Conservation (phyloP, 2,329 filamentous ascomycete species). For the Diaporthe citriasiana region DNA sequence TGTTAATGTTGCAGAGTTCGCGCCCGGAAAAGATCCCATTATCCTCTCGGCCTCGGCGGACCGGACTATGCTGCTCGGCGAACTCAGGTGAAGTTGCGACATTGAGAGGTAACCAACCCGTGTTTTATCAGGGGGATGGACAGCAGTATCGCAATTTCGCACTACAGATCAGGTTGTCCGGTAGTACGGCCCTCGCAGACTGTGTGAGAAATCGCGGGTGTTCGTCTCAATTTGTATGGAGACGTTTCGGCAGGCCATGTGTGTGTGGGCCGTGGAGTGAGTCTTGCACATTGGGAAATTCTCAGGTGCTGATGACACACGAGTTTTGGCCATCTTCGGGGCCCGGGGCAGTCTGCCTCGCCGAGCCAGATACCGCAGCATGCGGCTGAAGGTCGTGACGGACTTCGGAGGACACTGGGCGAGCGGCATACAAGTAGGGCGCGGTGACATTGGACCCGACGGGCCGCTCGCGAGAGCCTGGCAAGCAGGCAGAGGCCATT, state of each 20-base stretch:
- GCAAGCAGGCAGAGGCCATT: not conserved
- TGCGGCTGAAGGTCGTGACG: slow-evolving; percentile 8
- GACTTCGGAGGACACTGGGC: not conserved
- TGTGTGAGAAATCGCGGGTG: slow-evolving; percentile 1
- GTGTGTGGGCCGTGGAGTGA: slow-evolving; percentile 19
- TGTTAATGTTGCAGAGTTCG: slow-evolving; percentile 95
- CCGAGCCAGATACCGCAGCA: slow-evolving; percentile 6
- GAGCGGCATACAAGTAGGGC: not conserved
- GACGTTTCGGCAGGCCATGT: slow-evolving; percentile 20
- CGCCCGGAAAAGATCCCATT: slow-evolving; percentile 86
- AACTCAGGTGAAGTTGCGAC: slow-evolving; percentile 73
- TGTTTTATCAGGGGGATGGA: not conserved
- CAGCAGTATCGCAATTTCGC: not conserved
- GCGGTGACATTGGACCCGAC: not conserved
- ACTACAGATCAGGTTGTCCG: slow-evolving; percentile 6
- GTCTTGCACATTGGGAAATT: slow-evolving; percentile 11
- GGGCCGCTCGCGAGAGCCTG: slow-evolving; percentile 7
- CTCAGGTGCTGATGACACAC: slow-evolving; percentile 26
- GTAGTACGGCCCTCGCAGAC: not conserved
- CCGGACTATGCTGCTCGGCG: slow-evolving; percentile 85
- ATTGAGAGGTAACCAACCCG: not conserved
- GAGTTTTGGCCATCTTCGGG: slow-evolving; percentile 2
- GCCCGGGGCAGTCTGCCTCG: not conserved
- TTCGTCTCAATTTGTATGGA: slow-evolving; percentile 28
- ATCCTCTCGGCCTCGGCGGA: slow-evolving; percentile 93